Evolutionary conservation across 176 grass and related monocot species (phyloP), one percentile per base, ranked within the genome.

Genomic region (Elymus sibiricus): DNA sequence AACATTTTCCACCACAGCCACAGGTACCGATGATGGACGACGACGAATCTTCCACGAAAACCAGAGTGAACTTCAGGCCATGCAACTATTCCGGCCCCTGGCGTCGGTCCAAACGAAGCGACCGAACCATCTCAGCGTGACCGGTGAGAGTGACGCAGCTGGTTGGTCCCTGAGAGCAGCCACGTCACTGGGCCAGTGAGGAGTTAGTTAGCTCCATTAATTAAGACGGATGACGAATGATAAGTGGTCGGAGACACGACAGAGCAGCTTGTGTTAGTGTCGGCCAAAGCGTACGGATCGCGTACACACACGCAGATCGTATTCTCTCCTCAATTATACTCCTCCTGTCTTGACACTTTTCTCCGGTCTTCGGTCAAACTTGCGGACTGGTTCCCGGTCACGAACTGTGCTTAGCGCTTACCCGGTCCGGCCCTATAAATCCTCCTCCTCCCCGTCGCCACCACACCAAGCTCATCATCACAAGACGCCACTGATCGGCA

Each of bases 341-440:
- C 2, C 14, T 16, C 5, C 14, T 5, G 1, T 51, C 5, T 17
- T 55, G 6, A 1, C 12, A 11, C 68, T 68, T 69, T 87, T 84
- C 67, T 28, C 42, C 59, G 7, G 89, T 87, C 80, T 61, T 62
- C 76, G 28, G 89, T 91, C 89, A 79, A 91, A 55, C 84, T 22
- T 44, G 9, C 10, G 34, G 24, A 74, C 71, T 17, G 13, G 3
- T 84, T 75, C 69, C 27, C 60, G 51, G 39, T 25, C 7, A 9
- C 5, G 1, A 82, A 64, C 34, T 35, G 34, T 35, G 34, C 34
- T 35, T 35, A 1, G 9, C 5, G 69, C 29, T 38, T 64, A 12
- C 37, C 26, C 72, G 49, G 63, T 61, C 69, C 80, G 46, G 4
- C 26, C 17, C 53, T 80, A 82, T 86, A 86, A 90, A 16, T 82